Evolutionary conservation across 169 alveolate species (phyloP).

Genomic region (Plasmodium coatneyi): DNA sequence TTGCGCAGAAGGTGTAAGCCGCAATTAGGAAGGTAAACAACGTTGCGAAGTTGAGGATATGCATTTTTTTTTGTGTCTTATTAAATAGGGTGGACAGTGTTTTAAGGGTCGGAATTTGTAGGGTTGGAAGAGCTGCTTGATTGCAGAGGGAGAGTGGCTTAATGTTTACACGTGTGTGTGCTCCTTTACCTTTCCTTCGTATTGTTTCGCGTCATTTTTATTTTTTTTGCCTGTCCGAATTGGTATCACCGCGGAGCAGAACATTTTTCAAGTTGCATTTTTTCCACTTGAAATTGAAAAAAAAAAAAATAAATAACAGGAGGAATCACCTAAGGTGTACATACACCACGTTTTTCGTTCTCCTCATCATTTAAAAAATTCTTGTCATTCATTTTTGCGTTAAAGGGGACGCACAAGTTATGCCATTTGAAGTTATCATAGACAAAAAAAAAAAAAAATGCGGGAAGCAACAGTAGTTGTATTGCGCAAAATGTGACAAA

Average conservation of each 20-base stretch:
- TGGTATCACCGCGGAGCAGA: not conserved
- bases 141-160: not conserved
- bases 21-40: constrained; percentile 10
- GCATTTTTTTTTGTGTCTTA: constrained; percentile 29
- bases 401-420: not conserved
- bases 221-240: not conserved
- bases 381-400: not conserved
- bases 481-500: not conserved
- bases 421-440: not conserved
- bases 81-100: not conserved
- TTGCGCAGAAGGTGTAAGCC: not conserved
- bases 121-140: not conserved
- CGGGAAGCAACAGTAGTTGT: not conserved
- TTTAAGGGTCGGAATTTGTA: not conserved
- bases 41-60: not conserved
- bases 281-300: not conserved
- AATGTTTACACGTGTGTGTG: not conserved
- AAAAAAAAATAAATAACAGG: not conserved
- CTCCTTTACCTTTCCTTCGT: not conserved
- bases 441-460: not conserved
- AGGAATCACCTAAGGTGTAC: not conserved
- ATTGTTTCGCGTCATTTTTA: not conserved
- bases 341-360: not conserved
- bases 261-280: not conserved
- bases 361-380: not conserved